phyloP scores from a whole-genome alignment of 2,329 filamentous ascomycete genomes.

The Hysterium pulicare region DNA sequence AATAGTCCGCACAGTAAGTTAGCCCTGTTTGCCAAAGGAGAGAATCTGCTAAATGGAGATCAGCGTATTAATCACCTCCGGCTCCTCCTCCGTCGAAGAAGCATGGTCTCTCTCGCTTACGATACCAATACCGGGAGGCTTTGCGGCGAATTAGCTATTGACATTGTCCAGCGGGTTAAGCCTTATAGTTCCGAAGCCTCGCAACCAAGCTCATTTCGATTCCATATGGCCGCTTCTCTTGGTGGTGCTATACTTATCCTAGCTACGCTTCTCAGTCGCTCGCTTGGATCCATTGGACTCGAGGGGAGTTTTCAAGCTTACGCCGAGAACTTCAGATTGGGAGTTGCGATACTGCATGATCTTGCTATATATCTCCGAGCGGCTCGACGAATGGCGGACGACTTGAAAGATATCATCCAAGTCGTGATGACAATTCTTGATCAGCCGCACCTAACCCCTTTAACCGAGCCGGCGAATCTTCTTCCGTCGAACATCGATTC shows the following conservation, averaged over 20 bases:
- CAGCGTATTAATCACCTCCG: too few species aligned
- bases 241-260: too few species aligned
- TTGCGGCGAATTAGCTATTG: too few species aligned
- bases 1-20: constrained; percentile 15
- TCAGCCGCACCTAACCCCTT: constrained; percentile 2
- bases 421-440: constrained; percentile 8
- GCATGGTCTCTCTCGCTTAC: too few species aligned
- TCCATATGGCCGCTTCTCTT: too few species aligned
- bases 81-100: too few species aligned
- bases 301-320: constrained; percentile 7
- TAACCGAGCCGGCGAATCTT: constrained; percentile 2
- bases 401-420: constrained; percentile 16
- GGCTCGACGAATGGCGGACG: constrained; percentile 19
- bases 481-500: constrained; percentile 15
- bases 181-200: too few species aligned
- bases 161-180: too few species aligned
- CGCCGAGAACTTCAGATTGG: constrained; percentile 12
- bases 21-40: too few species aligned
- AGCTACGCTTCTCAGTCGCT: constrained; percentile 15
- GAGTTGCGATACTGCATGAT: constrained; percentile 12
- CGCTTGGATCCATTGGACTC: constrained; percentile 8
- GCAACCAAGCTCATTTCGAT: too few species aligned
- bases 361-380: constrained; percentile 13
- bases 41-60: too few species aligned
- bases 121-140: too few species aligned